Base-by-base conservation (phyloP, 208 protist species). In the Trypanosoma theileri region DNA sequence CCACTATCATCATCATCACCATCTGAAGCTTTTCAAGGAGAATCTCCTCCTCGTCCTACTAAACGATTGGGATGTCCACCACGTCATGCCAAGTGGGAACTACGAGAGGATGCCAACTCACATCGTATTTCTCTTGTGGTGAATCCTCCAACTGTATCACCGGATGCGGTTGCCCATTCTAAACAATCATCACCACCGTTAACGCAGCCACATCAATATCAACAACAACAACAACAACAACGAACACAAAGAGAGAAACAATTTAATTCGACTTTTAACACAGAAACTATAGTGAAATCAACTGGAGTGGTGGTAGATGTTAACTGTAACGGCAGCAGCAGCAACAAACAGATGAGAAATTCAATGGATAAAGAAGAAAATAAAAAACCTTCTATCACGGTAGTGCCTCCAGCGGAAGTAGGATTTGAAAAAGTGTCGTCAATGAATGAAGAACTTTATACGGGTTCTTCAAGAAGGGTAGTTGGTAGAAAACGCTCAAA, bases 61-160 rank as follows among this genome's bases (percentile, higher is more conserved):
- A 19, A 21, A 54, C 59, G 59, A 44, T 48, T 65, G 7, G 59
- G 59, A 26, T 65, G 59, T 24, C 59, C 59, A 28, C 59, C 59
- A 21, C 59, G 59, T n/a, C 12, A 31, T 62, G 16, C 22, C 13
- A 22, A 9, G 10, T 62, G 52, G 52, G 24, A 22, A 7, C 4
- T 56, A 35, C 8, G 12, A 2, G 13, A 56, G 7, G 12, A 24
- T 56, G 52, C 1, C 10, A n/a, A 56, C 11, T 17, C 10, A n/a
- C 44, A n/a, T 48, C 44, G 16, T 11, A 12, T 17, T 48, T 48
- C 16, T 48, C 44, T 48, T 48, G 16, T n/a, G 11, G 44, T 48
- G 44, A 17, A n/a, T n/a, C 13, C 16, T n/a, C 9, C 44, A 48
- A 48, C 44, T 3, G 44, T 14, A 9, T 26, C 52, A 26, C 19